Percentiles rank a stretch among this genome's conserved stretches.
These are phyloP conservation scores for Fraxinus albicans DNA, from an alignment of 305 asterid species.

Conservation along the genomic window DNA sequence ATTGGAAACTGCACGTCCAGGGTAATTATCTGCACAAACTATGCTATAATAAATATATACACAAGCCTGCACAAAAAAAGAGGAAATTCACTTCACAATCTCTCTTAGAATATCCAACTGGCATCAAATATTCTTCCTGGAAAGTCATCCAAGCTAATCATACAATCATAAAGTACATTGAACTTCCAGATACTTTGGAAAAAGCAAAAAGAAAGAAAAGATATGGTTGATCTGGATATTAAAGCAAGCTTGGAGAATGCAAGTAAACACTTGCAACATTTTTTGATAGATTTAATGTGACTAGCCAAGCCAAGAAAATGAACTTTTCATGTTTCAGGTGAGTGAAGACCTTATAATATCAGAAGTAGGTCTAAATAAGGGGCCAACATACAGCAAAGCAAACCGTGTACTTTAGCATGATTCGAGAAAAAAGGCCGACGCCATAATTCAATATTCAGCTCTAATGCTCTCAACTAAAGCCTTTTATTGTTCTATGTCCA, in stretches of 20 bases:
- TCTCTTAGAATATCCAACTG: background rate
- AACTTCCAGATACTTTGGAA: background rate
- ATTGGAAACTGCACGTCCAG: constrained; percentile 23
- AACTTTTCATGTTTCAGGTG: background rate
- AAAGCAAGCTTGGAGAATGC: background rate
- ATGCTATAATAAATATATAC: constrained; percentile 7
- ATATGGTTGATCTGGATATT: background rate
- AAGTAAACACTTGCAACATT: background rate
- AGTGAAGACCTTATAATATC: background rate
- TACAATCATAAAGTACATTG: background rate
- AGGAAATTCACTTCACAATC: background rate
- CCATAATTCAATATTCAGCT: background rate
- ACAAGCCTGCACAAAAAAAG: constrained; percentile 24
- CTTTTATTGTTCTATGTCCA: background rate
- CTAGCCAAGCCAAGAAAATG: background rate
- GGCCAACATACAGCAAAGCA: background rate
- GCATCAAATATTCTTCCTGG: background rate
- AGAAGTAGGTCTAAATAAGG: background rate
- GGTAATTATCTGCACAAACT: constrained; percentile 9
- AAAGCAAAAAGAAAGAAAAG: background rate
- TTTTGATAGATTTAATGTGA: background rate
- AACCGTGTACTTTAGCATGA: too few species aligned
- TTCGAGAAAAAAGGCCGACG: too few species aligned
- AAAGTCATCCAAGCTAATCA: background rate
- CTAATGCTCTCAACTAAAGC: background rate